Percentiles rank a stretch among this genome's conserved stretches.
phyloP scores from a whole-genome alignment of 202 grass and related monocot species.

The Setaria italica region DNA sequence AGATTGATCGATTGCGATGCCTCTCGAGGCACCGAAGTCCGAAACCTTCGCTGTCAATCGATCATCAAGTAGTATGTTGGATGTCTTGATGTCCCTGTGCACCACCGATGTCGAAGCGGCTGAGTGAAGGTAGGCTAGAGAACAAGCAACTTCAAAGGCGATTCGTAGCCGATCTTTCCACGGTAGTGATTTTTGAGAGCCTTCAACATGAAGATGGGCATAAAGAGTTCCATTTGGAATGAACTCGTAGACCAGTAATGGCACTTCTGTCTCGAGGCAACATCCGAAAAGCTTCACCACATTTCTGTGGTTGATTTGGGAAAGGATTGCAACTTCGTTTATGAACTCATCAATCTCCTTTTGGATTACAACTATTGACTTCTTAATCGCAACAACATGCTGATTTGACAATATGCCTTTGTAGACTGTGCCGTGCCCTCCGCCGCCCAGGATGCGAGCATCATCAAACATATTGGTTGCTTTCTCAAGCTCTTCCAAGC shows the following conservation, averaged over 20 bases:
- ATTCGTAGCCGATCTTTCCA: constrained; percentile 60
- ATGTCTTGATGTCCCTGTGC: constrained; percentile 48
- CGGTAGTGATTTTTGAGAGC: background rate
- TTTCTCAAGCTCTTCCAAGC: constrained; percentile 64
- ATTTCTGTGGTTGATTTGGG: constrained; percentile 71
- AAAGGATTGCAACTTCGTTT: constrained; percentile 73
- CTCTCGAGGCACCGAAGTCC: constrained; percentile 66
- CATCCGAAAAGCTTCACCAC: constrained; percentile 72
- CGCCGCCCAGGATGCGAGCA: constrained; percentile 53
- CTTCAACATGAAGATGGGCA: constrained; percentile 43
- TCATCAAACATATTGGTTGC: constrained; percentile 65
- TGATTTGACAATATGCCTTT: constrained; percentile 72
- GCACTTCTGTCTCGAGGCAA: constrained; percentile 67
- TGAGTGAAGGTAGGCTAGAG: constrained; percentile 56
- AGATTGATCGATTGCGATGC: constrained; percentile 46
- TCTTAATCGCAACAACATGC: constrained; percentile 64
- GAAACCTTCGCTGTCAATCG: constrained; percentile 51
- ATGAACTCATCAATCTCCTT: constrained; percentile 64
- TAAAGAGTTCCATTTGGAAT: constrained; percentile 59
- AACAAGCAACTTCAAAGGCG: constrained; percentile 48
- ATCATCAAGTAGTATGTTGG: constrained; percentile 54
- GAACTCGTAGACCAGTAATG: constrained; percentile 64
- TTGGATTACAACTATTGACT: constrained; percentile 48
- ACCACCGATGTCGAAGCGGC: constrained; percentile 43
- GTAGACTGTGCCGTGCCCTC: constrained; percentile 68